A percentile compares a stretch with the other conserved stretches of the same genome.
Conservation (phyloP, 805 yeast species). For the Starmerella vitae region DNA sequence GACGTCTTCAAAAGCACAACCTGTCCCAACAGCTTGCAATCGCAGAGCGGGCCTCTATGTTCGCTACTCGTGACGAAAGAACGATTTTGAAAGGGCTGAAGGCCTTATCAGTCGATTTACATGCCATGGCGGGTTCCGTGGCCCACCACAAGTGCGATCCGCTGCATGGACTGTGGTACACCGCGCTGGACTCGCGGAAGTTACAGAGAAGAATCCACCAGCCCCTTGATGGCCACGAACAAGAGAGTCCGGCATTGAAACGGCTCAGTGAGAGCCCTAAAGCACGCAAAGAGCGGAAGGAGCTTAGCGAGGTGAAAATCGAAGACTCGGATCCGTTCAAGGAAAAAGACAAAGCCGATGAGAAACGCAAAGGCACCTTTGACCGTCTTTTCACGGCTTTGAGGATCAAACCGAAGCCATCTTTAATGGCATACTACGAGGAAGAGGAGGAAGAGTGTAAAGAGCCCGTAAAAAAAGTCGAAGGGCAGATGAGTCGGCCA, state of each 20-base stretch:
- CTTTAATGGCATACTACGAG: conserved; percentile 10
- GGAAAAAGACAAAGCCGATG: too few species aligned
- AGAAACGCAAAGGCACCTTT: conserved; percentile 4
- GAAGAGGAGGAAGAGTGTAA: too few species aligned
- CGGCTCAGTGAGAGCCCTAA: too few species aligned
- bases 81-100: conserved; percentile 20
- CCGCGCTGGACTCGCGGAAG: conserved; percentile 19
- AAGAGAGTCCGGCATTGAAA: not conserved
- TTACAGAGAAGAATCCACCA: not conserved
- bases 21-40: conserved; percentile 18
- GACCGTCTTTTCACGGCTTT: conserved; percentile 6
- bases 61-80: conserved; percentile 17
- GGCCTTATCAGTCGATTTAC: conserved; percentile 19
- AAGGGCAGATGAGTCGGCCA: conserved; percentile 9
- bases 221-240: too few species aligned
- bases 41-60: conserved; percentile 34
- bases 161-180: conserved; percentile 23
- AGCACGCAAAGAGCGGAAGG: too few species aligned
- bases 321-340: too few species aligned
- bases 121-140: conserved; percentile 16
- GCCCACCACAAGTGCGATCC: conserved; percentile 20
- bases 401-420: conserved; percentile 3
- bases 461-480: too few species aligned
- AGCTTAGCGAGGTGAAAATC: too few species aligned
- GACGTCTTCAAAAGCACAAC: conserved; percentile 31